Evolutionary conservation across 2,329 filamentous ascomycete species (phyloP).

Genomic region (Aspergillus vadensis): DNA sequence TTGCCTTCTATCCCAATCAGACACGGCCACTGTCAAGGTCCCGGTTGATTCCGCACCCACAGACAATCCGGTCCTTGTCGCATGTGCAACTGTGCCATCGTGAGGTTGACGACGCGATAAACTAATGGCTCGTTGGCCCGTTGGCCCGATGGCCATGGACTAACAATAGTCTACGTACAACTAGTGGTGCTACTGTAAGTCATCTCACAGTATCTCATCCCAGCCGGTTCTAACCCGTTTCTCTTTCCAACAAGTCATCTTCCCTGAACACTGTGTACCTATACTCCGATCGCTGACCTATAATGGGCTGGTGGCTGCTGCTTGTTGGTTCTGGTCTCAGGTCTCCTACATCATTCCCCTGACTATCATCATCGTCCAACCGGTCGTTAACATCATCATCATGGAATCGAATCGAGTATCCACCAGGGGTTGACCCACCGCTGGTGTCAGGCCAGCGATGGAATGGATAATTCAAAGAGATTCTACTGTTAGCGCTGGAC

Average conservation of each 20-base stretch:
- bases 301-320: neutral
- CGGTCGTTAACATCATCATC: constrained; percentile 7
- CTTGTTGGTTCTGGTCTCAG: neutral
- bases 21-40: neutral
- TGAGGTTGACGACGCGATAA: neutral
- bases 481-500: neutral
- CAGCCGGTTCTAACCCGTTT: neutral
- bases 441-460: neutral
- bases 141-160: neutral
- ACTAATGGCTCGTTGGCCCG: neutral
- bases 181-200: neutral
- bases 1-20: constrained; percentile 3
- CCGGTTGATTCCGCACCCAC: neutral
- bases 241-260: no score
- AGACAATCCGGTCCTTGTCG: neutral
- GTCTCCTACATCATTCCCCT: neutral
- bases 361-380: neutral
- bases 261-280: no score
- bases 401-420: neutral
- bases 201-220: no score
- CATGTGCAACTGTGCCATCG: constrained; percentile 1
- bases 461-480: no score
- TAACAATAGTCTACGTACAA: neutral
- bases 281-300: neutral
- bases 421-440: neutral